Percentiles rank a stretch among this genome's conserved stretches.
Evolutionary conservation across 148 eudicot genomes (phyloP).

Genomic region (Chenopodium formosanum): DNA sequence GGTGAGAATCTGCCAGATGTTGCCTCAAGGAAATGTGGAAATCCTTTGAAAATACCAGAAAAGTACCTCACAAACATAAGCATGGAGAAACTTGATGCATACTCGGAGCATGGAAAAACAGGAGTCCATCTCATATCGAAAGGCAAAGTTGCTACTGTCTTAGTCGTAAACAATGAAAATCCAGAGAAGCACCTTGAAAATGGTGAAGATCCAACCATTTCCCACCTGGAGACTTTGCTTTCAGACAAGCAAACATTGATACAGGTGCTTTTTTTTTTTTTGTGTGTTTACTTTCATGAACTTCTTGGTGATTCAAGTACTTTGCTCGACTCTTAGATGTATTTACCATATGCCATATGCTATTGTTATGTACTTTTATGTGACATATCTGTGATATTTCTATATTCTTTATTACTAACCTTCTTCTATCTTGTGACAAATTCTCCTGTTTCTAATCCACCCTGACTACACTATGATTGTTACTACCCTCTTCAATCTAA

Average conservation of each 20-base stretch:
- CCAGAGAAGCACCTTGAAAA: constrained; percentile 21
- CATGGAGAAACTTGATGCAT: constrained; percentile 33
- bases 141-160: constrained; percentile 65
- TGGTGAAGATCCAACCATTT: constrained; percentile 26
- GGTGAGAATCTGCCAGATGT: constrained; percentile 32
- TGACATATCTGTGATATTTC: not conserved
- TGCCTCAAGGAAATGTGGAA: constrained; percentile 28
- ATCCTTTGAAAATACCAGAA: constrained; percentile 43
- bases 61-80: constrained; percentile 33
- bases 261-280: constrained; percentile 30
- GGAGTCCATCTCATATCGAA: constrained; percentile 53
- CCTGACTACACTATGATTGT: too few relatives aligned
- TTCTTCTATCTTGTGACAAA: not conserved
- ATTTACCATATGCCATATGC: not conserved
- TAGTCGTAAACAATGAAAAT: constrained; percentile 37
- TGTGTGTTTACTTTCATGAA: not conserved
- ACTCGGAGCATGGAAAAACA: constrained; percentile 37
- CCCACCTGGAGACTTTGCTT: constrained; percentile 37
- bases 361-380: not conserved
- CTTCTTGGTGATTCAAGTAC: not conserved
- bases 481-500: not conserved
- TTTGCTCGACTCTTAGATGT: constrained; percentile 4
- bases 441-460: too few relatives aligned
- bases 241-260: constrained; percentile 35
- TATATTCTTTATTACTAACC: not conserved